These are phyloP conservation scores for Furcasterigmium sp. DNA, from an alignment of 2,329 filamentous ascomycete species.

Conservation along the genomic window DNA sequence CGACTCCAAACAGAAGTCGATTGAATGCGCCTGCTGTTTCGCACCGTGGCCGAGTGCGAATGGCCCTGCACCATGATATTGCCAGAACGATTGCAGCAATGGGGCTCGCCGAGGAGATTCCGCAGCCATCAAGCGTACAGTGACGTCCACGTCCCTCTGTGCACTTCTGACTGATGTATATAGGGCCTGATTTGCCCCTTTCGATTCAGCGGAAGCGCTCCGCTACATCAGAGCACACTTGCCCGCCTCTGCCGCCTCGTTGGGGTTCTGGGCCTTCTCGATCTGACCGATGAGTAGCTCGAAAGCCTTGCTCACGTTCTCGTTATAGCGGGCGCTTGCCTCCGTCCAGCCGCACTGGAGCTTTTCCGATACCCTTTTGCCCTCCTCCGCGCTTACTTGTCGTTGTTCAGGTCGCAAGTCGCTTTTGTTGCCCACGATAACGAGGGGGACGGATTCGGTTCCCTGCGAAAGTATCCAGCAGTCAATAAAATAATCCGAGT, in stretches of 20 bases:
- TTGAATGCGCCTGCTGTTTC: too few relatives aligned
- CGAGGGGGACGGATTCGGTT: constrained; percentile 85
- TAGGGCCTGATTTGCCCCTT: too few relatives aligned
- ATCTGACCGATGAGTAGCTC: constrained; percentile 93
- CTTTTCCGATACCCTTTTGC: constrained; percentile 77
- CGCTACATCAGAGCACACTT: constrained; percentile 84
- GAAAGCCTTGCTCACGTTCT: constrained; percentile 89
- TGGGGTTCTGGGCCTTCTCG: constrained; percentile 88
- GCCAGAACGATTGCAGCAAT: too few relatives aligned
- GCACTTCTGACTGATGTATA: too few relatives aligned
- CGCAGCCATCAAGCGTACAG: too few relatives aligned
- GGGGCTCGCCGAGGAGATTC: too few relatives aligned
- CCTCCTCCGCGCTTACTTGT: constrained; percentile 82
- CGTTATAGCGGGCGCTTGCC: constrained; percentile 88
- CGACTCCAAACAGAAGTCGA: too few relatives aligned
- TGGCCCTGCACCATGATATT: too few relatives aligned
- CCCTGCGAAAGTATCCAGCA: constrained; percentile 48
- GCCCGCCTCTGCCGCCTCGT: constrained; percentile 71
- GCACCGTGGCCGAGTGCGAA: too few relatives aligned
- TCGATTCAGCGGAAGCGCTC: too few relatives aligned
- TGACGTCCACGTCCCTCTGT: too few relatives aligned
- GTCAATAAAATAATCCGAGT: not conserved
- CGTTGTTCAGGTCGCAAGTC: constrained; percentile 90
- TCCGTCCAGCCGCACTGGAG: constrained; percentile 93
- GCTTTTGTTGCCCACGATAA: constrained; percentile 95